These are phyloP conservation scores for Rhizophora mangle DNA, from an alignment of 345 rosid genomes.

Conservation along the genomic window DNA sequence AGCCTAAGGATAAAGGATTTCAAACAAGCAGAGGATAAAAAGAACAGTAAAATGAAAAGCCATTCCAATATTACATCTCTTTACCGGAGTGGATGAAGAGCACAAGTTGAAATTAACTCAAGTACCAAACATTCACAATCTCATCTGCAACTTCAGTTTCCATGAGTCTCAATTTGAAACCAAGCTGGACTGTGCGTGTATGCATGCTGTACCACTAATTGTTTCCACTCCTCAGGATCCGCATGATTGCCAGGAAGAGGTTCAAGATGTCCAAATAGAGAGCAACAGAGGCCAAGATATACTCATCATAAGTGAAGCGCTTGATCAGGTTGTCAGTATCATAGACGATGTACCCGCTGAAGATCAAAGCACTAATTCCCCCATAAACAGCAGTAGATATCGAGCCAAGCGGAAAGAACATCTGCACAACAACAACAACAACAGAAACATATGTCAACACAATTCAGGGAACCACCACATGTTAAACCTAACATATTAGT, in stretches of 20 bases:
- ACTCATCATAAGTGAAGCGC: constrained; percentile 87
- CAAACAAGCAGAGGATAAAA: no score
- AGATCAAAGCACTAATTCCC: constrained; percentile 75
- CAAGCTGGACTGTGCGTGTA: no score
- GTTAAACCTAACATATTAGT: neutral
- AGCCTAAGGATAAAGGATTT: no score
- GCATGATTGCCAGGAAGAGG: constrained; percentile 81
- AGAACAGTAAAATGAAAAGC: no score
- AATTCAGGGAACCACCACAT: constrained; percentile 1
- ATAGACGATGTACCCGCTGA: constrained; percentile 85
- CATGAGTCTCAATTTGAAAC: no score
- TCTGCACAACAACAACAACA: constrained; percentile 69
- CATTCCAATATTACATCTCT: neutral
- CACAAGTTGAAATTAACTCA: neutral
- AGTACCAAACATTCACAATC: constrained; percentile 8
- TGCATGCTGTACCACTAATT: constrained; percentile 31
- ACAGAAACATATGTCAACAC: neutral
- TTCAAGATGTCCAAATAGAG: constrained; percentile 92
- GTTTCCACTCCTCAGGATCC: constrained; percentile 63
- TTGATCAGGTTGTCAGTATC: constrained; percentile 92
- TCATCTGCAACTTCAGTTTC: neutral
- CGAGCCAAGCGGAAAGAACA: constrained; percentile 85
- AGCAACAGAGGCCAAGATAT: constrained; percentile 82
- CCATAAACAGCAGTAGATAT: constrained; percentile 72
- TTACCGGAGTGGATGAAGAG: constrained; percentile 6